A percentile compares a stretch with the other conserved stretches of the same genome.
Conservation (phyloP, 805 yeast species). For the Wickerhamiella domercqiae region DNA sequence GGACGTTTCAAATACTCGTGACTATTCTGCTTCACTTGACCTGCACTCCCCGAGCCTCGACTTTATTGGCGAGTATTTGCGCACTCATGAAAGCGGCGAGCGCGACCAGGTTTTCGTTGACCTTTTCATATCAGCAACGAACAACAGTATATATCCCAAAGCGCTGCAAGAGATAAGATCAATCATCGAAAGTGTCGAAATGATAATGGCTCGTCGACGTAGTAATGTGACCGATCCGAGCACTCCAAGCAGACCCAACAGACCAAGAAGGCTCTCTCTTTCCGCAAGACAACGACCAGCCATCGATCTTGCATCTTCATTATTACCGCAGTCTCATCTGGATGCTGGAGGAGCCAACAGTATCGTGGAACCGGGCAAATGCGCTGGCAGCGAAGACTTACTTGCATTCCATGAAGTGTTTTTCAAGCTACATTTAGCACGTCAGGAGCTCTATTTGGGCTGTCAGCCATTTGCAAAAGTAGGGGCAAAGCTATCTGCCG, state of each 20-base stretch:
- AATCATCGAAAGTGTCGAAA: slow-evolving; percentile 1
- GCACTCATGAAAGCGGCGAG: slow-evolving; percentile 24
- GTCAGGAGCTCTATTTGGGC: slow-evolving; percentile 62
- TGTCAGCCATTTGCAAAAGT: slow-evolving; percentile 93
- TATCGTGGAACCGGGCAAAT: background rate
- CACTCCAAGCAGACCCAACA: too few species aligned
- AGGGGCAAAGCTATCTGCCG: slow-evolving; percentile 65
- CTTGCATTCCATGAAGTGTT: slow-evolving; percentile 6
- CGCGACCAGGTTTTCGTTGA: slow-evolving; percentile 27
- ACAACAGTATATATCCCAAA: slow-evolving; percentile 50
- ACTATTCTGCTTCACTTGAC: slow-evolving; percentile 25
- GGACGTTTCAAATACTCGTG: slow-evolving; percentile 6
- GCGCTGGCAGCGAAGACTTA: too few species aligned
- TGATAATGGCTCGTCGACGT: slow-evolving; percentile 1
- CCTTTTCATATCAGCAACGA: slow-evolving; percentile 49
- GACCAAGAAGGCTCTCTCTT: background rate
- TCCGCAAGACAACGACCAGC: background rate
- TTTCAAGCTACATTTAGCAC: slow-evolving; percentile 37
- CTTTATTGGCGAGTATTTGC: slow-evolving; percentile 37
- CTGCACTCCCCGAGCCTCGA: slow-evolving; percentile 65
- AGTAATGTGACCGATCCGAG: background rate
- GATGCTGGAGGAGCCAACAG: background rate
- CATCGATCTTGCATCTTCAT: background rate
- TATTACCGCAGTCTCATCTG: background rate
- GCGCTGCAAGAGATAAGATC: slow-evolving; percentile 44